These are phyloP conservation scores for Entomortierella chlamydospora DNA, from an alignment of 192 early-diverging fungal species.

Conservation along the genomic window DNA sequence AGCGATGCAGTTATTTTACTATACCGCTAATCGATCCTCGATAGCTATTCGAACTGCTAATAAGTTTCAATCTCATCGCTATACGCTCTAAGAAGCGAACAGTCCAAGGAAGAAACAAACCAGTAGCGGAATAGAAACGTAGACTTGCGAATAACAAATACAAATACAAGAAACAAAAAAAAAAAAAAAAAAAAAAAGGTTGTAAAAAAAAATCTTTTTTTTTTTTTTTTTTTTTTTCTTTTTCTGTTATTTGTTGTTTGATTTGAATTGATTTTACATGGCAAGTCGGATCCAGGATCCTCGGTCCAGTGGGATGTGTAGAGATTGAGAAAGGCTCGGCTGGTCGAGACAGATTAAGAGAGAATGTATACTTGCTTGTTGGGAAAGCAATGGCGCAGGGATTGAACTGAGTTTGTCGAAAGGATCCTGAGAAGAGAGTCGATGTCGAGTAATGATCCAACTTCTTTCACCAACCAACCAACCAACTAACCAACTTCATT, in stretches of 20 bases:
- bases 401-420: not conserved
- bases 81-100: too few species aligned
- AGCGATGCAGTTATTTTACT: too few species aligned
- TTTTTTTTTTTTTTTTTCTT: too few species aligned
- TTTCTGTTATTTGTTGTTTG: too few species aligned
- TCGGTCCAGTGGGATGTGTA: not conserved
- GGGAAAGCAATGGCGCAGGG: not conserved
- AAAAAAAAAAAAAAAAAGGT: too few species aligned
- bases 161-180: too few species aligned
- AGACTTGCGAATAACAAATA: too few species aligned
- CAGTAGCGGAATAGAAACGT: not conserved
- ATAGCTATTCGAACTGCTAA: too few species aligned
- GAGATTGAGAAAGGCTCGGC: not conserved
- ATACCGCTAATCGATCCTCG: too few species aligned
- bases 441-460: not conserved
- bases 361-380: not conserved
- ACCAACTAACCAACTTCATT: conserved; percentile 13
- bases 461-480: conserved; percentile 16
- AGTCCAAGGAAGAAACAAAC: not conserved
- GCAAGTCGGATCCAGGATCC: not conserved
- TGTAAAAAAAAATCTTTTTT: too few species aligned
- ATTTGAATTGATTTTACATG: not conserved
- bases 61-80: too few species aligned
- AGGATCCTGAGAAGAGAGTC: not conserved
- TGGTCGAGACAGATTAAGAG: not conserved